phyloP scores from a whole-genome alignment of 805 yeast species.

The Jamesozyma piceae region DNA sequence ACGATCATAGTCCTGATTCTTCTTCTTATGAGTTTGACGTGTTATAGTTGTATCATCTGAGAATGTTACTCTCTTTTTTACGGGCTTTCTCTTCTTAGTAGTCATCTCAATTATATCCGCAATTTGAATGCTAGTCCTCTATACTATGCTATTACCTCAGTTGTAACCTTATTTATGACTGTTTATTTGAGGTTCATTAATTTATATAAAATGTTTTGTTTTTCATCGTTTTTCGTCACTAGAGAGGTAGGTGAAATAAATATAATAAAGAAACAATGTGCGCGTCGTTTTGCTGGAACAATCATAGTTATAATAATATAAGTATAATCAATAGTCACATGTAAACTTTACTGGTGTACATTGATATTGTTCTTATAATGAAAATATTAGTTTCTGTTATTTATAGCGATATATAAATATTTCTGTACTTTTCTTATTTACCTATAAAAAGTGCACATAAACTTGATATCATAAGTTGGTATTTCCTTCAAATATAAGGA shows the following conservation, averaged over 20 bases:
- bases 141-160: too few relatives aligned
- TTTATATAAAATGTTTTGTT: background rate
- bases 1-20: slow-evolving; percentile 17
- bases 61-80: slow-evolving; percentile 27
- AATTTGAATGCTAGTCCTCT: background rate
- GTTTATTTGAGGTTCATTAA: background rate
- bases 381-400: too few relatives aligned
- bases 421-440: too few relatives aligned
- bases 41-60: slow-evolving; percentile 28
- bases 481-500: too few relatives aligned
- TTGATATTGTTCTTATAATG: too few relatives aligned
- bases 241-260: background rate
- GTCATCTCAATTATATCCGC: slow-evolving; percentile 9
- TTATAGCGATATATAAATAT: too few relatives aligned
- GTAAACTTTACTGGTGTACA: too few relatives aligned
- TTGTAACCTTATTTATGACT: background rate
- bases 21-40: slow-evolving; percentile 16
- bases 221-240: background rate
- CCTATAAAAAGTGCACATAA: too few relatives aligned
- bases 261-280: background rate
- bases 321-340: too few relatives aligned
- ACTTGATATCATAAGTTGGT: too few relatives aligned
- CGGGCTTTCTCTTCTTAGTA: slow-evolving; percentile 13
- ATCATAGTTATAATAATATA: too few relatives aligned
- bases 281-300: too few relatives aligned